These are phyloP conservation scores for Ambrosiella beaveri DNA, from an alignment of 2,329 filamentous ascomycete genomes.

Conservation along the genomic window DNA sequence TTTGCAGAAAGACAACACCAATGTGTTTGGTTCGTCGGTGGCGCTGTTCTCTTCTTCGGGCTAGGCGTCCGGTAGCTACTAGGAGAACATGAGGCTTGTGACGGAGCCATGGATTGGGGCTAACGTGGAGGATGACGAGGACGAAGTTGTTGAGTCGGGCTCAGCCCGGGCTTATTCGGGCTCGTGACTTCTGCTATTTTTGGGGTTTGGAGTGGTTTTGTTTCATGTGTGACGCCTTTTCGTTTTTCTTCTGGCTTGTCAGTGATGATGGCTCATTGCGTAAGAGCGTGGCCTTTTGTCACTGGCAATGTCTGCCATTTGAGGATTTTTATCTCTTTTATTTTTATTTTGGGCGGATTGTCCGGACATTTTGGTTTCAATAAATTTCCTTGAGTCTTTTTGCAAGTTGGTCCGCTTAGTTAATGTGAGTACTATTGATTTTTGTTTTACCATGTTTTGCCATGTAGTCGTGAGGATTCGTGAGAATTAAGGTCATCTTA, in stretches of 20 bases:
- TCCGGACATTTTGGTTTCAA: neutral
- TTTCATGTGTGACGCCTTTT: neutral
- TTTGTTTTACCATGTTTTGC: too few relatives aligned
- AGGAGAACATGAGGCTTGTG: neutral
- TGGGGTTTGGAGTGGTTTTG: neutral
- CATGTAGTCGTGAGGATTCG: too few relatives aligned
- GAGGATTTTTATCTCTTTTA: neutral
- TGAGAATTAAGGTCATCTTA: too few relatives aligned
- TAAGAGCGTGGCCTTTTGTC: neutral
- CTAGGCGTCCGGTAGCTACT: neutral
- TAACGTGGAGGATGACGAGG: neutral
- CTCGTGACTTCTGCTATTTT: neutral
- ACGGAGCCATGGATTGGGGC: neutral
- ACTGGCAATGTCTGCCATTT: neutral
- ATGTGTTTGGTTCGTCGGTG: constrained; percentile 47
- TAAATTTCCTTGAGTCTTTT: neutral
- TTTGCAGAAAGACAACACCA: constrained; percentile 43
- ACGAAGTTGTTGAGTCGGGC: neutral
- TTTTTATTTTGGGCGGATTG: neutral
- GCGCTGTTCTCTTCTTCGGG: constrained; percentile 27
- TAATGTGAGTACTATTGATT: too few relatives aligned
- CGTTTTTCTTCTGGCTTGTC: neutral
- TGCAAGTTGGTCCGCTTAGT: too few relatives aligned
- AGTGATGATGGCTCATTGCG: neutral
- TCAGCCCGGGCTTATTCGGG: neutral